These are phyloP conservation scores for Phytophthora hybrid DNA, from an alignment of 352 stramenopile genomes.

Conservation along the genomic window DNA sequence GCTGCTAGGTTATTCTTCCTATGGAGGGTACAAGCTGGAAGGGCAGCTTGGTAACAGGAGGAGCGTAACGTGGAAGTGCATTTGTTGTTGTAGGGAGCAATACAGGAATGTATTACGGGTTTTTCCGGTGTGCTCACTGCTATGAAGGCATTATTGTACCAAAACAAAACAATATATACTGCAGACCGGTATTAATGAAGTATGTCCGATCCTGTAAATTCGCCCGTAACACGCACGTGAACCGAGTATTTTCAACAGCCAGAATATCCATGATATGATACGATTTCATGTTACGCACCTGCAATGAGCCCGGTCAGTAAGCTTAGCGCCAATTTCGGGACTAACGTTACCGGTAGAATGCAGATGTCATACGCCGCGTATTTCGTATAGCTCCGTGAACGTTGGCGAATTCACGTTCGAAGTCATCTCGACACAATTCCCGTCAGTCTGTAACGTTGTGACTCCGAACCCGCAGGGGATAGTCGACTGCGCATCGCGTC, in stretches of 20 bases:
- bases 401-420: conserved; percentile 80
- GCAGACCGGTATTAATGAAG: background rate
- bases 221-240: background rate
- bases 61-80: background rate
- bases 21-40: conserved; percentile 85
- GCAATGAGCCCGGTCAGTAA: conserved; percentile 89
- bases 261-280: no score
- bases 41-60: conserved; percentile 44
- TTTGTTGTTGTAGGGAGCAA: conserved; percentile 36
- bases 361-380: conserved; percentile 89
- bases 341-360: no score
- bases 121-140: conserved; percentile 85
- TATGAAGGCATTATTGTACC: conserved; percentile 59
- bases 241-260: background rate
- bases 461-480: conserved; percentile 38
- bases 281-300: conserved; percentile 41
- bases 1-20: conserved; percentile 75
- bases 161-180: background rate
- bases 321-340: conserved; percentile 75
- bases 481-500: conserved; percentile 17
- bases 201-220: conserved; percentile 44
- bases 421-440: conserved; percentile 55
- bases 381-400: conserved; percentile 73
- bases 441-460: conserved; percentile 23
- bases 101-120: conserved; percentile 74